phyloP scores from a whole-genome alignment of 257 asterid species.

The Capsicum pubescens region DNA sequence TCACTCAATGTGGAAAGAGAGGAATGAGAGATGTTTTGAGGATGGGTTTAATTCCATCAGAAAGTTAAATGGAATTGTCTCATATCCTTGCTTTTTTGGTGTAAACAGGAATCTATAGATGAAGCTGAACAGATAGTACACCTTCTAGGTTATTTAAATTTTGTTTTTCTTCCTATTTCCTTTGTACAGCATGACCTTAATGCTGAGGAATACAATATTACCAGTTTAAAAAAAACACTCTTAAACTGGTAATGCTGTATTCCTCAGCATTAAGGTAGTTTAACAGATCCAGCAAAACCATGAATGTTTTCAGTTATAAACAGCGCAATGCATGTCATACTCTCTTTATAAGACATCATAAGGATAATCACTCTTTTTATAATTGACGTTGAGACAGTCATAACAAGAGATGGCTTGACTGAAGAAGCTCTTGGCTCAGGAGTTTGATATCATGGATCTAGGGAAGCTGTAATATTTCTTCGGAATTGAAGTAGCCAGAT shows the following conservation, averaged over 20 bases:
- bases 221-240: neutral
- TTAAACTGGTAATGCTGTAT: neutral
- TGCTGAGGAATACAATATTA: too few species aligned
- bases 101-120: too few species aligned
- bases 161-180: too few species aligned
- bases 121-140: too few species aligned
- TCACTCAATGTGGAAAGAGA: too few species aligned
- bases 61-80: too few species aligned
- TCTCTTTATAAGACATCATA: neutral
- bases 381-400: neutral
- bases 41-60: too few species aligned
- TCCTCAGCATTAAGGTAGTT: neutral
- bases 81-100: too few species aligned
- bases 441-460: constrained; percentile 19
- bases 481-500: constrained; percentile 9
- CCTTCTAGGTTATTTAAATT: too few species aligned
- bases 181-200: too few species aligned
- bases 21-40: too few species aligned
- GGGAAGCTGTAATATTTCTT: constrained; percentile 12
- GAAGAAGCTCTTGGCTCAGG: constrained; percentile 3
- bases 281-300: constrained; percentile 1
- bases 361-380: neutral
- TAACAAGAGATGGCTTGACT: neutral
- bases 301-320: neutral
- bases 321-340: neutral